These are phyloP conservation scores for Astrothelium subdiscretum DNA, from an alignment of 495 filamentous ascomycete species.

Conservation along the genomic window DNA sequence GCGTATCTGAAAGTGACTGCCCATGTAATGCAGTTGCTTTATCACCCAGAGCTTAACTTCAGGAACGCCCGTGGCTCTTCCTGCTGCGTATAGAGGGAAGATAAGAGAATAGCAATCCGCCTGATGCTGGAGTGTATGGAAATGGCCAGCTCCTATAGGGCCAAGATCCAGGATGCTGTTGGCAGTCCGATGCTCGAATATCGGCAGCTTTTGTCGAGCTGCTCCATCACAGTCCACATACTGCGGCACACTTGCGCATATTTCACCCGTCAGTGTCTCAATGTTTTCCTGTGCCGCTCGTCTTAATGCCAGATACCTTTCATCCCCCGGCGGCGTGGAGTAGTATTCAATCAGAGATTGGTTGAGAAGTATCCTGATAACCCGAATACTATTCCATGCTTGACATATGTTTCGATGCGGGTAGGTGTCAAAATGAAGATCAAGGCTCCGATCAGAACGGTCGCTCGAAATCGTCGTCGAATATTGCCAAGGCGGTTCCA, in stretches of 20 bases:
- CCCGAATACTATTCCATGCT: constrained; percentile 21
- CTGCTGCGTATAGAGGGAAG: constrained; percentile 25
- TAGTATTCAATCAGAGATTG: constrained; percentile 10
- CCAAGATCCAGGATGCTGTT: neutral
- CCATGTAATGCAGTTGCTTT: constrained; percentile 20
- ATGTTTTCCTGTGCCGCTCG: constrained; percentile 7
- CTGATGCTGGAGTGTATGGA: constrained; percentile 11
- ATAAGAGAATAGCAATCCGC: constrained; percentile 22
- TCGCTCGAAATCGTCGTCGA: neutral
- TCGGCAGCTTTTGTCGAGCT: constrained; percentile 3
- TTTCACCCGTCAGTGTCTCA: constrained; percentile 16
- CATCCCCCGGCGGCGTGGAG: neutral
- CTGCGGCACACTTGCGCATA: constrained; percentile 24
- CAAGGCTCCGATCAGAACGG: constrained; percentile 10
- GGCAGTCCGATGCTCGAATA: neutral
- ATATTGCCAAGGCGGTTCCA: constrained; percentile 3
- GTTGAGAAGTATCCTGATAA: constrained; percentile 24
- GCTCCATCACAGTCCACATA: constrained; percentile 12
- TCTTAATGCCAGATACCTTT: neutral
- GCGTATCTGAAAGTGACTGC: constrained; percentile 17
- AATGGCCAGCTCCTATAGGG: neutral
- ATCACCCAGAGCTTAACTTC: constrained; percentile 21
- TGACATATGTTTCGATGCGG: constrained; percentile 16
- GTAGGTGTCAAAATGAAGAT: constrained; percentile 19
- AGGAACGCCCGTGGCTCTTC: neutral